Conservation (phyloP, 1,284 basidiomycete species). For the Ganoderma boninense region DNA sequence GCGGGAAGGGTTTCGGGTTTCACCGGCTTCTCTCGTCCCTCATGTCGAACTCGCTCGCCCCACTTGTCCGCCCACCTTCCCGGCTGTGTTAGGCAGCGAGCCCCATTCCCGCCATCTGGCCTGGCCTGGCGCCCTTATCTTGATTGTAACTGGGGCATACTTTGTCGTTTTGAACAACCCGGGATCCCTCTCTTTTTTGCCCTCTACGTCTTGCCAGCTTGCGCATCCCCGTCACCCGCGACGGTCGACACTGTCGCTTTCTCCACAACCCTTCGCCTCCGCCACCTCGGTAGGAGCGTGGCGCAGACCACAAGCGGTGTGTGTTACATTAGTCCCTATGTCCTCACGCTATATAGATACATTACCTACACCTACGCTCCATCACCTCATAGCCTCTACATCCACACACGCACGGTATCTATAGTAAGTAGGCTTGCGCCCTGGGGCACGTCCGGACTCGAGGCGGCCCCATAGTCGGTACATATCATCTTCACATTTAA, state of each 20-base stretch:
- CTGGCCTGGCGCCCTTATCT: neutral
- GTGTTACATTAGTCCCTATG: neutral
- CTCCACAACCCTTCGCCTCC: neutral
- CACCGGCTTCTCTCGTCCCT: neutral
- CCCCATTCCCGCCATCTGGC: neutral
- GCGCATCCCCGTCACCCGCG: neutral
- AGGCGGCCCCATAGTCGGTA: slow-evolving; percentile 15
- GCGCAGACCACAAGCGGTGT: neutral
- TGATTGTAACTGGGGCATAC: neutral
- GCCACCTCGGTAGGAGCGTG: neutral
- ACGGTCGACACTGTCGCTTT: neutral
- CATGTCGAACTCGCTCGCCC: neutral
- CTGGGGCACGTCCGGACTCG: neutral
- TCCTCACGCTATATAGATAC: slow-evolving; percentile 1
- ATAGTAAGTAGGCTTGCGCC: slow-evolving; percentile 2
- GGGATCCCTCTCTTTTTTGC: neutral
- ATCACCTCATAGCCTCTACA: neutral
- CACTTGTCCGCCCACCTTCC: neutral
- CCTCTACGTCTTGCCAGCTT: neutral
- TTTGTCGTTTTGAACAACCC: neutral
- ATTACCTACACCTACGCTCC: neutral
- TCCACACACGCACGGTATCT: neutral
- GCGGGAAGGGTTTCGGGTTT: neutral
- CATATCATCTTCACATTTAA: neutral
- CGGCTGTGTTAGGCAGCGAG: neutral